Evolutionary conservation across 352 stramenopile species (phyloP).

Genomic region (Thalassiosira mediterranea): DNA sequence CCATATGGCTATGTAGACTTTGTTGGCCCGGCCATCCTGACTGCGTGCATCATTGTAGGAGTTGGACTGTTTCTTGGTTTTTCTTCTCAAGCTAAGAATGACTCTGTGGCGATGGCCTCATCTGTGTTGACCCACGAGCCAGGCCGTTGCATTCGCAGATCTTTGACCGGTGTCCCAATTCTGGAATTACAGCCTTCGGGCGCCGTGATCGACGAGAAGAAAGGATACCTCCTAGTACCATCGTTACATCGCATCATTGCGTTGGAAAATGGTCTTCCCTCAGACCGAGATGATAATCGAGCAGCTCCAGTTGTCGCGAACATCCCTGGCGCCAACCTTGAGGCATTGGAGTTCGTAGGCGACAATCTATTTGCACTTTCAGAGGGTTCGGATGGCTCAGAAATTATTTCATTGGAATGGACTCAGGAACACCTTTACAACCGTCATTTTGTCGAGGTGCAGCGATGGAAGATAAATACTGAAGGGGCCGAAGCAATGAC

Average conservation of each 20-base stretch:
- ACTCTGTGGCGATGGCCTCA: no score
- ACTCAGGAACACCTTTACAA: background rate
- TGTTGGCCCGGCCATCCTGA: constrained; percentile 17
- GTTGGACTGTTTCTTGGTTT: constrained; percentile 12
- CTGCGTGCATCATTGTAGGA: constrained; percentile 15
- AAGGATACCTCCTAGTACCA: constrained; percentile 9
- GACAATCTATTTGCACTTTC: constrained; percentile 29
- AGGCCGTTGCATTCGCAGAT: constrained; percentile 6
- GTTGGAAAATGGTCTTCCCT: background rate
- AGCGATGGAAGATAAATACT: constrained; percentile 16
- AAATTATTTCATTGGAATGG: constrained; percentile 26
- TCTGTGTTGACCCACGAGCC: background rate
- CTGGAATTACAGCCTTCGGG: constrained; percentile 19
- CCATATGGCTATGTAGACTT: constrained; percentile 36
- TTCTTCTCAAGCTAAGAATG: constrained; percentile 2
- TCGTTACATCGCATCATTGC: constrained; percentile 18
- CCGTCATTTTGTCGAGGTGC: no score
- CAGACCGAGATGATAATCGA: constrained; percentile 1
- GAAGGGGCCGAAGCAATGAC: constrained; percentile 14
- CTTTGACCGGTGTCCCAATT: constrained; percentile 1
- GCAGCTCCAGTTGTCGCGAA: constrained; percentile 2
- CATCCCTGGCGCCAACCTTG: constrained; percentile 15
- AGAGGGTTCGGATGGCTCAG: constrained; percentile 19
- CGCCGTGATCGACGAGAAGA: constrained; percentile 12
- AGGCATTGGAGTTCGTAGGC: constrained; percentile 15